Evolutionary conservation across 176 grass and related monocot genomes (phyloP).

Genomic region (Pontederia crassipes): DNA sequence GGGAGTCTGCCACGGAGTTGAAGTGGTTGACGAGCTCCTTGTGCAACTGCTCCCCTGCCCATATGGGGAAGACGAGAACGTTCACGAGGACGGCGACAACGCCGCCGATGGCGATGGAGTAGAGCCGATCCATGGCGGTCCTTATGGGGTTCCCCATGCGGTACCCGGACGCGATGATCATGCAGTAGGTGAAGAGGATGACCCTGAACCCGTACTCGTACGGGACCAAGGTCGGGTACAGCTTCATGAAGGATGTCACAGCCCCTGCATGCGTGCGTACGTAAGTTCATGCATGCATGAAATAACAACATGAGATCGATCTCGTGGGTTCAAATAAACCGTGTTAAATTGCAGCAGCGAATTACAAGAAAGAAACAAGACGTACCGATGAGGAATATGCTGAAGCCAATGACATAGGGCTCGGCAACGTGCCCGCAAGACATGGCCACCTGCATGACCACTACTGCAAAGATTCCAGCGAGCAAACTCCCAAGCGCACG

Average conservation of each 20-base stretch:
- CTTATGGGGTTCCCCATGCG: slow-evolving; percentile 63
- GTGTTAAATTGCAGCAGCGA: too few relatives aligned
- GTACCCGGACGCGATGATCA: slow-evolving; percentile 77
- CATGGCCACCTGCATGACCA: slow-evolving; percentile 67
- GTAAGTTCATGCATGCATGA: neutral
- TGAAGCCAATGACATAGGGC: slow-evolving; percentile 76
- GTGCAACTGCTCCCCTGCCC: slow-evolving; percentile 75
- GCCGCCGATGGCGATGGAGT: slow-evolving; percentile 71
- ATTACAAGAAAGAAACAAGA: neutral
- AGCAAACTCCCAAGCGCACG: slow-evolving; percentile 65
- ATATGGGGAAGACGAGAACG: slow-evolving; percentile 56
- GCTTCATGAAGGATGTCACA: slow-evolving; percentile 76
- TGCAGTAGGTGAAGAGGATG: slow-evolving; percentile 75
- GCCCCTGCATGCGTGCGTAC: slow-evolving; percentile 27
- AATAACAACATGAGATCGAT: too few relatives aligned
- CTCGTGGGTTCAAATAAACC: too few relatives aligned
- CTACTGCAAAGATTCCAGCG: slow-evolving; percentile 62
- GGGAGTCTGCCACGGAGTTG: slow-evolving; percentile 55
- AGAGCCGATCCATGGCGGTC: slow-evolving; percentile 64
- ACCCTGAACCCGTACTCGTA: slow-evolving; percentile 82
- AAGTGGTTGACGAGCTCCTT: slow-evolving; percentile 68
- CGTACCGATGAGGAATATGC: slow-evolving; percentile 77
- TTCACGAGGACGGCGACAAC: slow-evolving; percentile 65
- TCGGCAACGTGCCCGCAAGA: slow-evolving; percentile 59
- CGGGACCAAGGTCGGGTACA: slow-evolving; percentile 61